Percentiles rank a stretch among this genome's conserved stretches.
Conservation (phyloP, 2,329 filamentous ascomycete species). For the Ophiocordyceps australis region DNA sequence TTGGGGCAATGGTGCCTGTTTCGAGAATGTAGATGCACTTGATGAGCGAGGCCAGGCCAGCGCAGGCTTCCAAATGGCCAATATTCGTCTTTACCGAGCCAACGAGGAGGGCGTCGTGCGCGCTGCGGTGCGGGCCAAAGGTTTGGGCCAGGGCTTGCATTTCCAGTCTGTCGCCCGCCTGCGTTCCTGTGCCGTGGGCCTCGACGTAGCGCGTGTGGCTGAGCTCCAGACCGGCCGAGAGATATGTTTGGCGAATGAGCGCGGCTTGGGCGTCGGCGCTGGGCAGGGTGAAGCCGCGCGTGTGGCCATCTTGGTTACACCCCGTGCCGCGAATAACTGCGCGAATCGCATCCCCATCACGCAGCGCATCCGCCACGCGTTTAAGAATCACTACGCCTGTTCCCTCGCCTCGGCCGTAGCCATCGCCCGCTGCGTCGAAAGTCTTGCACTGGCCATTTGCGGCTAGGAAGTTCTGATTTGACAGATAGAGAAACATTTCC, state of each 20-base stretch:
- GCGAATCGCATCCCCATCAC: constrained; percentile 20
- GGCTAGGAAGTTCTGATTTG: constrained; percentile 4
- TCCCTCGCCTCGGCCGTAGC: constrained; percentile 25
- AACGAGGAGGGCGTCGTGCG: constrained; percentile 4
- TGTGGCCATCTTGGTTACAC: constrained; percentile 21
- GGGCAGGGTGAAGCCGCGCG: constrained; percentile 18
- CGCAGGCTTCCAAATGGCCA: constrained; percentile 9
- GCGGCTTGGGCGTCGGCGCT: constrained; percentile 4
- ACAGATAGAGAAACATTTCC: constrained; percentile 1
- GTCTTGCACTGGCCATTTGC: constrained; percentile 3
- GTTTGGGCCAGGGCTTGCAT: too few species aligned
- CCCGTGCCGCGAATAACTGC: constrained; percentile 15
- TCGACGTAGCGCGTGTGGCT: constrained; percentile 13
- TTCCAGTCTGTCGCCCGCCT: constrained; percentile 10
- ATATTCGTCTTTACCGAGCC: constrained; percentile 11
- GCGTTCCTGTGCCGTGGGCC: constrained; percentile 20
- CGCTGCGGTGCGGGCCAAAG: not conserved
- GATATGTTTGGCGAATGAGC: constrained; percentile 11
- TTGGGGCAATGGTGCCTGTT: constrained; percentile 10
- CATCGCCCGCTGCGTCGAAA: constrained; percentile 22
- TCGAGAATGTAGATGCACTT: constrained; percentile 6
- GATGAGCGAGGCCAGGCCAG: constrained; percentile 8
- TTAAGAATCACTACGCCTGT: constrained; percentile 25
- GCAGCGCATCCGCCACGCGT: constrained; percentile 19
- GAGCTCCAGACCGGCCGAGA: constrained; percentile 7